Percentiles rank a stretch among this genome's conserved stretches.
Conservation (phyloP, 805 yeast genomes). For the Schwanniomyces pseudopolymorphus region DNA sequence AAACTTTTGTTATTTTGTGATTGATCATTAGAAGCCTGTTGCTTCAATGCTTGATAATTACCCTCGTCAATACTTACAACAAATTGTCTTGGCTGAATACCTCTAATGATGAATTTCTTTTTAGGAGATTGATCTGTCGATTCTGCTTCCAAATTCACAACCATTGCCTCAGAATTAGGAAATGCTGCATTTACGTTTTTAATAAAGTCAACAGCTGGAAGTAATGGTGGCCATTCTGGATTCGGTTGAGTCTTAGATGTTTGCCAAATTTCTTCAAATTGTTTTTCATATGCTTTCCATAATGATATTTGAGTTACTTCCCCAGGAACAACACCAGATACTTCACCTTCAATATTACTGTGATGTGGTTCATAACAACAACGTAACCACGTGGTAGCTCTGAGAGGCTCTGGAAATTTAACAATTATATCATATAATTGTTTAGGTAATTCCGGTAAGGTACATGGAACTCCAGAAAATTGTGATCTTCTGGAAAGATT, state of each 20-base stretch:
- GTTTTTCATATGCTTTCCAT: constrained; percentile 93
- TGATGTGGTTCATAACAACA: constrained; percentile 76
- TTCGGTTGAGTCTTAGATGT: constrained; percentile 38
- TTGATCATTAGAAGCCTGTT: constrained; percentile 14
- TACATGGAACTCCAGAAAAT: constrained; percentile 51
- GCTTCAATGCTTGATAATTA: constrained; percentile 42
- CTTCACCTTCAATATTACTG: constrained; percentile 9
- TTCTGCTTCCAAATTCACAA: constrained; percentile 61
- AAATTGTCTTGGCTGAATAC: constrained; percentile 80
- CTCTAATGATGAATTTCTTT: constrained; percentile 87
- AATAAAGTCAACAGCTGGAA: constrained; percentile 96
- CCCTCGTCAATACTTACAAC: constrained; percentile 49
- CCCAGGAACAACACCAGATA: constrained; percentile 40
- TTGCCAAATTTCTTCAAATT: constrained; percentile 66
- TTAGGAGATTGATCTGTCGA: constrained; percentile 41
- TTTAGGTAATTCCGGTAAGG: constrained; percentile 60
- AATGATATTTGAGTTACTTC: constrained; percentile 94
- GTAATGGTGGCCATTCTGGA: constrained; percentile 39
- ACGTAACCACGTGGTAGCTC: constrained; percentile 94
- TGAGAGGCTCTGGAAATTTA: constrained; percentile 73
- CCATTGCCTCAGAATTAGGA: constrained; percentile 89
- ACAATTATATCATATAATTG: constrained; percentile 61
- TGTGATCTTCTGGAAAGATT: constrained; percentile 53
- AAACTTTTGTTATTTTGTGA: constrained; percentile 12
- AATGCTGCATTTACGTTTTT: constrained; percentile 91